Conservation (phyloP, 2,329 filamentous ascomycete species). For the Fusarium sp. region DNA sequence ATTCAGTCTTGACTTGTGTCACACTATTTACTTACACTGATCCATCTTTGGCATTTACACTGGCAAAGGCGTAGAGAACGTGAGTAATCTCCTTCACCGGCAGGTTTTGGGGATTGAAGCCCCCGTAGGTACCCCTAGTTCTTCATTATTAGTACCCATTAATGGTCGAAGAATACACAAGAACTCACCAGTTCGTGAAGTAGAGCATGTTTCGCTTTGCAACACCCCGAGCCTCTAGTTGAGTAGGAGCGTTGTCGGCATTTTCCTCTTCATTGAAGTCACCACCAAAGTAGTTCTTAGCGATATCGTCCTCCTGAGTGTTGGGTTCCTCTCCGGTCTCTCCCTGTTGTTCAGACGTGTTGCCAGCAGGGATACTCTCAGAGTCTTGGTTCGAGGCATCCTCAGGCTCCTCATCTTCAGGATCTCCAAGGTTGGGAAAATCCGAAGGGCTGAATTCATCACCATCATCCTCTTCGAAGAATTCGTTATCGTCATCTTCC, state of each 20-base stretch:
- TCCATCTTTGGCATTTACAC: constrained; percentile 58
- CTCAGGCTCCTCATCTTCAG: constrained; percentile 11
- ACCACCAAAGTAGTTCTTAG: constrained; percentile 26
- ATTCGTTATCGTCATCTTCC: constrained; percentile 3
- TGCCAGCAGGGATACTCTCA: not conserved
- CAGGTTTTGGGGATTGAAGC: constrained; percentile 78
- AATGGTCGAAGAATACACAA: not conserved
- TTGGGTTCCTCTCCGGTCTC: constrained; percentile 1
- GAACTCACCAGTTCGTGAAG: constrained; percentile 65
- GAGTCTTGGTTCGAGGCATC: not conserved
- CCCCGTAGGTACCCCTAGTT: constrained; percentile 74
- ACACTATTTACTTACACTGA: constrained; percentile 56
- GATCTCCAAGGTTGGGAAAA: constrained; percentile 13
- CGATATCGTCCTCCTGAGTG: not conserved
- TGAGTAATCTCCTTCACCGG: constrained; percentile 78
- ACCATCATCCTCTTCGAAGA: constrained; percentile 27
- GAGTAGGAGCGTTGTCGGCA: constrained; percentile 12
- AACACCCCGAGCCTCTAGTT: constrained; percentile 30
- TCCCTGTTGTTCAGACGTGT: constrained; percentile 1
- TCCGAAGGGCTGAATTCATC: constrained; percentile 7
- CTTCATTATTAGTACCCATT: constrained; percentile 46
- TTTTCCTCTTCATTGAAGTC: constrained; percentile 24
- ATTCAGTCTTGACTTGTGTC: too few species aligned
- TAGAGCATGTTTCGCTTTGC: constrained; percentile 60
- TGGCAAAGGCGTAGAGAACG: constrained; percentile 71